These are phyloP conservation scores for Dendrobium nobile DNA, from an alignment of 106 monocot genomes.

Conservation along the genomic window DNA sequence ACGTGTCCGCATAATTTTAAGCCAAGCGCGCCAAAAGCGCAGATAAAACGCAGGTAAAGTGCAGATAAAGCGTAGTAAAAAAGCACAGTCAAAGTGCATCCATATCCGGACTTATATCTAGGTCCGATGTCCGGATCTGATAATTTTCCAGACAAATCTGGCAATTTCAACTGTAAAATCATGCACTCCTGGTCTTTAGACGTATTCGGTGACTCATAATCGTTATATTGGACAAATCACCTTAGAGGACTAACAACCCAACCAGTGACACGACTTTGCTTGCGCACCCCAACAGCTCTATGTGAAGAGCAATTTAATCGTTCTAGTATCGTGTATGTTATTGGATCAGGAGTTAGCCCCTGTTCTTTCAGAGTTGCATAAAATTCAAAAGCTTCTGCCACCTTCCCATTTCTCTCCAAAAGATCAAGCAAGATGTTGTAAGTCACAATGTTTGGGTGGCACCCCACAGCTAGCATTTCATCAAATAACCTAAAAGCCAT, in stretches of 20 bases:
- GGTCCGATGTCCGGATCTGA: no score
- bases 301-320: conserved; percentile 47
- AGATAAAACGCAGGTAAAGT: no score
- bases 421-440: conserved; percentile 96
- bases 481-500: conserved; percentile 89
- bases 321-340: conserved; percentile 87
- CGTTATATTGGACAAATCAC: conserved; percentile 13
- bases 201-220: not conserved
- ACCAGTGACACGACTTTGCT: conserved; percentile 44
- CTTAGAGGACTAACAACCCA: conserved; percentile 92
- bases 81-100: no score
- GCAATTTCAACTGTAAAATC: not conserved
- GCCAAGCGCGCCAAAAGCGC: no score
- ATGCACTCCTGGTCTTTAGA: not conserved
- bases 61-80: no score
- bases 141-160: no score
- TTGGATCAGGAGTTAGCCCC: conserved; percentile 71
- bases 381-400: conserved; percentile 57
- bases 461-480: conserved; percentile 81
- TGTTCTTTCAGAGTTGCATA: conserved; percentile 65
- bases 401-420: conserved; percentile 71
- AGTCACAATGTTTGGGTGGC: conserved; percentile 89
- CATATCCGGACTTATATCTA: no score
- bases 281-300: conserved; percentile 35
- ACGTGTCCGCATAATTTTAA: no score